Conservation (phyloP, 305 asterid species). For the Solanum hybrid region DNA sequence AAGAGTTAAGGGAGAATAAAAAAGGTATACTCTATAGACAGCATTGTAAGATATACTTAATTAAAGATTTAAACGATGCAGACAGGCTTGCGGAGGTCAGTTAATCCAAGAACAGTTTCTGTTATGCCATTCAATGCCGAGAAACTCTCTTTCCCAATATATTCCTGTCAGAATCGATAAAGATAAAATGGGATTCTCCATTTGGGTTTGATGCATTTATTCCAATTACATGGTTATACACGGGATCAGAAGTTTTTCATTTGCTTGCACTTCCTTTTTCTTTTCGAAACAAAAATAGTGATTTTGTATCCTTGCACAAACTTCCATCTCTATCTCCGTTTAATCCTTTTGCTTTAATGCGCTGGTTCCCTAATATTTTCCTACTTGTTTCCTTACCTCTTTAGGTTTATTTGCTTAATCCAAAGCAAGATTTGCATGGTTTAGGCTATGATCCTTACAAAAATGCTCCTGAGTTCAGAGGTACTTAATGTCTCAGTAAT, state of each 20-base stretch:
- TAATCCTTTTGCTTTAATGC: neutral
- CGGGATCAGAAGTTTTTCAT: neutral
- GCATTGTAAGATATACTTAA: neutral
- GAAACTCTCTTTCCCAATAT: neutral
- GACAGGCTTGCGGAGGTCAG: neutral
- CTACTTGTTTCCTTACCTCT: neutral
- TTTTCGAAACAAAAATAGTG: neutral
- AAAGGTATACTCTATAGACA: neutral
- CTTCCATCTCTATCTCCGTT: neutral
- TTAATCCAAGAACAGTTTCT: neutral
- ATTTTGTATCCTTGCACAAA: neutral
- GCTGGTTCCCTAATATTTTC: neutral
- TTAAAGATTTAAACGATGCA: neutral
- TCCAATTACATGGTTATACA: neutral
- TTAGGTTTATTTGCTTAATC: conserved; percentile 70
- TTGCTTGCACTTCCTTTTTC: neutral
- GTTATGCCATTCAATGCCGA: neutral
- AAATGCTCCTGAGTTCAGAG: conserved; percentile 97
- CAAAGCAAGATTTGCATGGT: conserved; percentile 82
- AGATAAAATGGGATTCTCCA: neutral
- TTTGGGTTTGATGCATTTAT: neutral
- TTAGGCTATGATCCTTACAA: conserved; percentile 93
- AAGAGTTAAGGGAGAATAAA: neutral
- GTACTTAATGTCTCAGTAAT: conserved; percentile 32
- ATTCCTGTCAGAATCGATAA: neutral